phyloP scores from a whole-genome alignment of 1,284 basidiomycete genomes.

The Cutaneotrichosporon curvatum region DNA sequence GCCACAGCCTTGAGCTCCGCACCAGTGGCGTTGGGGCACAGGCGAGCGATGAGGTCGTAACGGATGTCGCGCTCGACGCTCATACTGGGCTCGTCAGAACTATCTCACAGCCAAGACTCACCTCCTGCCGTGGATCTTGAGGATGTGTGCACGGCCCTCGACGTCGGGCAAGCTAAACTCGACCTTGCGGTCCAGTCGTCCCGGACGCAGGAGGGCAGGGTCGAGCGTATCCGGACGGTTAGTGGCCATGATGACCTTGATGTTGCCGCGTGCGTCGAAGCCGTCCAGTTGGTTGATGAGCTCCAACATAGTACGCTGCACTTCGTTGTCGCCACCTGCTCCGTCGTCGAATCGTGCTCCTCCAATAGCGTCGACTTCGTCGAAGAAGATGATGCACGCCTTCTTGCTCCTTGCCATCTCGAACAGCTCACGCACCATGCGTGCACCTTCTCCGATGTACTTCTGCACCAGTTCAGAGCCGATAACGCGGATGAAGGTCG shows the following conservation, averaged over 20 bases:
- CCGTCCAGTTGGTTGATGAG: constrained; percentile 98
- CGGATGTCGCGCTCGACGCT: constrained; percentile 95
- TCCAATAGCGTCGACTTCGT: constrained; percentile 85
- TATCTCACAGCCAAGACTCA: constrained; percentile 34
- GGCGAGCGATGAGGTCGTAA: constrained; percentile 91
- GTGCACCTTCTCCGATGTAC: constrained; percentile 97
- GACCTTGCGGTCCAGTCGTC: constrained; percentile 89
- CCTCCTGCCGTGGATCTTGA: constrained; percentile 94
- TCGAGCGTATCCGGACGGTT: constrained; percentile 98
- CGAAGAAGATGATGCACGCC: constrained; percentile 99
- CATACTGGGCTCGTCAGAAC: constrained; percentile 59
- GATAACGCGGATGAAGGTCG: constrained; percentile 93
- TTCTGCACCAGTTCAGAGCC: constrained; percentile 99
- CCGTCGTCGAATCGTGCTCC: constrained; percentile 99
- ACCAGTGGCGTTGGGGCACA: constrained; percentile 97
- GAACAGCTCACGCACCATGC: constrained; percentile 98
- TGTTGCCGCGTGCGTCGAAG: constrained; percentile 96
- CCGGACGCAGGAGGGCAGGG: constrained; percentile 90
- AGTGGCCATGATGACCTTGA: constrained; percentile 99
- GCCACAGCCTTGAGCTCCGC: constrained; percentile 94
- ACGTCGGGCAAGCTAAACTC: constrained; percentile 95
- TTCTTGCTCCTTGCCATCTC: constrained; percentile 99
- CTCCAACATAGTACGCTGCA: constrained; percentile 99
- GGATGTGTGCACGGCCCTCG: constrained; percentile 92
- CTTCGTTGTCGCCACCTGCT: constrained; percentile 97